A percentile compares a stretch with the other conserved stretches of the same genome.
Conservation (phyloP, 371 early-diverging fungal genomes). For the Mortierella sp. region DNA sequence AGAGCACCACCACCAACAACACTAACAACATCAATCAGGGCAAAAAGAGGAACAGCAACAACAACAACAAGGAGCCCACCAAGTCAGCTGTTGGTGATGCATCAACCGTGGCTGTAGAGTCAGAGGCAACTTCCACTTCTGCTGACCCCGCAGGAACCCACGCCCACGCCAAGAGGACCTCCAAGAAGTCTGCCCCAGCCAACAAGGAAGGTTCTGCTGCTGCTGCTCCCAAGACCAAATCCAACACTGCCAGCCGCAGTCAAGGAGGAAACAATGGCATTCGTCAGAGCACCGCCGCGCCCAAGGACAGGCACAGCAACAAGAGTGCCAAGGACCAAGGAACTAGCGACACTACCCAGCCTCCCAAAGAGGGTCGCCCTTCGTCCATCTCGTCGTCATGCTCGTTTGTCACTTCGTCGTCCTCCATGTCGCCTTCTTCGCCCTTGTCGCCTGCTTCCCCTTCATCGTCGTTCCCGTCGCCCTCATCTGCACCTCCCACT, state of each 20-base stretch:
- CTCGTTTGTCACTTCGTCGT: conserved; percentile 41
- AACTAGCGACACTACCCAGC: background rate
- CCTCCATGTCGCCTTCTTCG: conserved; percentile 29
- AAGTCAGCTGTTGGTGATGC: conserved; percentile 7
- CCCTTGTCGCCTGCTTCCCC: conserved; percentile 20
- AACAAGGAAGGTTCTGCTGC: conserved; percentile 12
- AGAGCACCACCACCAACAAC: conserved; percentile 19
- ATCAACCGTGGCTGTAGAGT: background rate
- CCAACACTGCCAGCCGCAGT: background rate
- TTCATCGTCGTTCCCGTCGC: conserved; percentile 15
- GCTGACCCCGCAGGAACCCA: background rate
- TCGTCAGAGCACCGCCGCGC: conserved; percentile 3
- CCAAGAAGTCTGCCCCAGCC: background rate
- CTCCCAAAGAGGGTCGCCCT: conserved; percentile 26
- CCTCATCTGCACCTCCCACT: conserved; percentile 5
- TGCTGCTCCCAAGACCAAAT: conserved; percentile 13
- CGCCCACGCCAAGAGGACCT: background rate
- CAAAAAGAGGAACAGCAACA: conserved; percentile 37
- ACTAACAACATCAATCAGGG: conserved; percentile 16
- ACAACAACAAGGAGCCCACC: conserved; percentile 35
- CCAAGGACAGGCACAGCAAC: conserved; percentile 5
- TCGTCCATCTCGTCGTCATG: conserved; percentile 40
- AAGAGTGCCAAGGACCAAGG: background rate
- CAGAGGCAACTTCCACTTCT: background rate
- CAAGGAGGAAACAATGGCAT: background rate